Evolutionary conservation across 768 basidiomycete species (phyloP), one percentile per base, ranked within the genome.

Genomic region (Lyophyllum atratum): DNA sequence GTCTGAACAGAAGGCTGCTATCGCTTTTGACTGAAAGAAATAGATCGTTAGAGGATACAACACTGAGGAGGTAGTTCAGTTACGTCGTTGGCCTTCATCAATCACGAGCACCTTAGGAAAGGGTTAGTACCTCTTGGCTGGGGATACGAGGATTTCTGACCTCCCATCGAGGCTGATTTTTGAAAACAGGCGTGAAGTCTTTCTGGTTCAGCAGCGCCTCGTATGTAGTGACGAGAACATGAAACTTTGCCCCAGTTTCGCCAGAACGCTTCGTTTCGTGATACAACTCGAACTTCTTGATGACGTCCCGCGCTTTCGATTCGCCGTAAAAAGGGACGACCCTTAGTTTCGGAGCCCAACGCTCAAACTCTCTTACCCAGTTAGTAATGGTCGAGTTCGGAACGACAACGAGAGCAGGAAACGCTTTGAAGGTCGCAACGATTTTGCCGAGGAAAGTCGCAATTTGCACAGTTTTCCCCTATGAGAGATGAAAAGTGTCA

Each of bases 351-450:
- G 92, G 92, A 0, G 90, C 89, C 84, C 92, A 93, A 57, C 88
- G 84, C 64, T 92, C 88, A 61, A 98, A 93, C 69, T 99, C 97
- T 31, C 97, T 81, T 14, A 96, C 84, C 96, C 95, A 97, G 63
- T 93, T 97, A 5, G 89, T 89, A 60, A 98, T 89, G 0, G 95
- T 97, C 12, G 95, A 96, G 68, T 99, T 97, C 0, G 97, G 97
- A 5, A 98, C 97, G 4, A 97, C 87, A 11, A 99, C 86, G 14
- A 99, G 81, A 34, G 85, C 87, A 3, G 97, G 97, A 53, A 80
- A 88, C 0, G 86, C 86, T 1, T 82, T 64, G 61, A 81, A 85
- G 22, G 79, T 76, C 33, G 74, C 70, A 34, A 79, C 77, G 49
- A 89, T 81, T 49, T 80, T 81, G 24, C 87, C 93, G 9, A 99